A percentile compares a stretch with the other conserved stretches of the same genome.
Evolutionary conservation across 2,329 filamentous ascomycete species (phyloP).

Genomic region (Lachnellula cervina): DNA sequence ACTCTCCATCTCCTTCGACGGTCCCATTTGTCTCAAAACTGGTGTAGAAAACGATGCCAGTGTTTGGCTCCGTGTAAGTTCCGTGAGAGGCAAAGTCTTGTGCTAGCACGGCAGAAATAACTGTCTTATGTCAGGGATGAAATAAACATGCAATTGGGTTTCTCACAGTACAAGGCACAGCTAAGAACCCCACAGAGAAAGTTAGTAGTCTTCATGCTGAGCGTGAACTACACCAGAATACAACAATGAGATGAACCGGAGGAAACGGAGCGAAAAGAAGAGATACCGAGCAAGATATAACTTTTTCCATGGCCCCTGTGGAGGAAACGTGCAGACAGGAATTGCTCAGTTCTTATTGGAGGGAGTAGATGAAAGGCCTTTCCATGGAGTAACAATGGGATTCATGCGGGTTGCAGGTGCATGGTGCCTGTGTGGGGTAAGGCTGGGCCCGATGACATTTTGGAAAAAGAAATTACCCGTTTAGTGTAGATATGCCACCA

Average conservation of each 20-base stretch:
- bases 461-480: slow-evolving; percentile 12
- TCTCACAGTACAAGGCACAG: slow-evolving; percentile 23
- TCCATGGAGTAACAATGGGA: slow-evolving; percentile 3
- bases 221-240: slow-evolving; percentile 12
- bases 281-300: slow-evolving; percentile 5
- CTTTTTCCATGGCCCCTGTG: slow-evolving; percentile 12
- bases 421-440: slow-evolving; percentile 2
- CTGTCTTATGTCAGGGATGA: slow-evolving; percentile 16
- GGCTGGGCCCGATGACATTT: neutral
- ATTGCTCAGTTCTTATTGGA: slow-evolving; percentile 13
- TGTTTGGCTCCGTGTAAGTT: slow-evolving; percentile 41
- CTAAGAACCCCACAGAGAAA: slow-evolving; percentile 21
- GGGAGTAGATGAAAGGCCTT: slow-evolving; percentile 11
- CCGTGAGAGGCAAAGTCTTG: slow-evolving; percentile 30
- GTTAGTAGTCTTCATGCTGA: slow-evolving; percentile 24
- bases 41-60: slow-evolving; percentile 50
- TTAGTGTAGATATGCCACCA: slow-evolving; percentile 8
- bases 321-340: slow-evolving; percentile 5
- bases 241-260: slow-evolving; percentile 5
- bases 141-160: neutral
- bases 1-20: slow-evolving; percentile 31
- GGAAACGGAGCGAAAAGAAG: slow-evolving; percentile 3
- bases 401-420: slow-evolving; percentile 5
- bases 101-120: slow-evolving; percentile 17
- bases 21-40: slow-evolving; percentile 39